Evolutionary conservation across 2,329 filamentous ascomycete species (phyloP), one percentile per base, ranked within the genome.

Genomic region (Pseudogymnoascus destructans): DNA sequence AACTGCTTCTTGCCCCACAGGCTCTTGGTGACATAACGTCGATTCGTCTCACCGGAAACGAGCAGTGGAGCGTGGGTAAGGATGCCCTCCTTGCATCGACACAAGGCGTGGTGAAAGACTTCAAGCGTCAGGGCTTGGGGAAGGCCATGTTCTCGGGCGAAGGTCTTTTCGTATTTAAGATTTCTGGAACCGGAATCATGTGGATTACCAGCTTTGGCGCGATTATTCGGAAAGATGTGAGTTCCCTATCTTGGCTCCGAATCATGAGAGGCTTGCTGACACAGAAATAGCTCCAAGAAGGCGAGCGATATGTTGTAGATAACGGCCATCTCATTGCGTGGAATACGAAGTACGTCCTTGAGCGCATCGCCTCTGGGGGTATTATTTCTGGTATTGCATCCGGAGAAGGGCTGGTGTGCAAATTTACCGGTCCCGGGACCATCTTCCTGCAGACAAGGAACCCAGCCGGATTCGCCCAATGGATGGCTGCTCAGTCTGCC

Each of bases 141-240:
- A 97, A 97, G 71, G 90, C 88, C 17, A 87, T 97, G 72, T 97
- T 98, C 71, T 90, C 85, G 17, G 93, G 93, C 0, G 93, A 97
- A 71, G 93, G 93, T 0, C 69, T 96, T 25, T 97, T 90, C 71
- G 83, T 96, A 9, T 95, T 95, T 72, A 91, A 88, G 70, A 86
- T 97, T 8, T 81, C 77, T 11, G 92, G 92, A 0, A 79, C 77
- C 5, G 93, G 93, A 0, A 74, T 97, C 33, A 68, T 95, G 38
- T 98, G 92, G 89, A 78, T 96, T 52, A 87, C 89, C 7, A 95
- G 89, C 67, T 93, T 98, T 66, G 93, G 93, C 5, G 93, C 93
- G 5, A 95, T 98, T 61, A 89, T 97, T 62, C 80, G 87, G 67
- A 97, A 97, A 74, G 90, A 96, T 70, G 88, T 95, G 69, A 75